Percentiles rank a stretch among this genome's conserved stretches.
These are phyloP conservation scores for Beauveria australis DNA, from an alignment of 2,329 filamentous ascomycete species.

Conservation along the genomic window DNA sequence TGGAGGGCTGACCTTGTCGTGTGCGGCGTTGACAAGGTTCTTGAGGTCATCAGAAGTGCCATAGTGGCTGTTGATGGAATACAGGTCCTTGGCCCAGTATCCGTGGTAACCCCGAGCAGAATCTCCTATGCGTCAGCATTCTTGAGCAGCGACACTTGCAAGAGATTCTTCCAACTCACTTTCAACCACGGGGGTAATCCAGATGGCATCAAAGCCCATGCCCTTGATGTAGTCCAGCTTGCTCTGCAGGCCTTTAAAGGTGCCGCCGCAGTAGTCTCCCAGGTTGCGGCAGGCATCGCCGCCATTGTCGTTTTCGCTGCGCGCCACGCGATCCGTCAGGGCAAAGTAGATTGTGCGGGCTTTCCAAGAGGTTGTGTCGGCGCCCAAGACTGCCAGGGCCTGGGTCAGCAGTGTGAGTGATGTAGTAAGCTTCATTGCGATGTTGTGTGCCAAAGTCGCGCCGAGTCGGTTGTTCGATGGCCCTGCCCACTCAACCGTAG, in stretches of 20 bases:
- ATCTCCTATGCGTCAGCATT: conserved; percentile 17
- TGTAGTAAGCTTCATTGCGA: conserved; percentile 12
- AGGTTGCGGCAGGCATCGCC: conserved; percentile 34
- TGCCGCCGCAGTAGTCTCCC: conserved; percentile 51
- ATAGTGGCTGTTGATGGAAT: conserved; percentile 47
- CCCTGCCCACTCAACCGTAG: background rate
- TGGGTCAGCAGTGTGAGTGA: conserved; percentile 8
- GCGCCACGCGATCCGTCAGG: conserved; percentile 48
- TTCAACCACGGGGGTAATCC: conserved; percentile 49
- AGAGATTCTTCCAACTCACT: conserved; percentile 23
- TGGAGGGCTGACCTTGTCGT: conserved; percentile 39
- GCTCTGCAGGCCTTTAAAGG: conserved; percentile 48
- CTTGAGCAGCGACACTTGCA: background rate
- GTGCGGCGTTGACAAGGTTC: conserved; percentile 45
- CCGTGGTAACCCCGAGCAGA: conserved; percentile 42
- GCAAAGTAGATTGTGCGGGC: conserved; percentile 50
- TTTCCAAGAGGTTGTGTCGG: conserved; percentile 39
- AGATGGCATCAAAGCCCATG: conserved; percentile 51
- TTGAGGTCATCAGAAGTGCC: conserved; percentile 52
- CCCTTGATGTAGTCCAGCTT: conserved; percentile 55
- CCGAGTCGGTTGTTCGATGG: background rate
- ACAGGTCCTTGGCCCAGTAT: conserved; percentile 45
- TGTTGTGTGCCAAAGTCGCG: background rate
- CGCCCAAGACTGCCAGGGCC: conserved; percentile 18
- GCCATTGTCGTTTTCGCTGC: conserved; percentile 32